Base-by-base conservation (phyloP, 352 stramenopile genomes). In the Peronosclerospora sorghi region DNA sequence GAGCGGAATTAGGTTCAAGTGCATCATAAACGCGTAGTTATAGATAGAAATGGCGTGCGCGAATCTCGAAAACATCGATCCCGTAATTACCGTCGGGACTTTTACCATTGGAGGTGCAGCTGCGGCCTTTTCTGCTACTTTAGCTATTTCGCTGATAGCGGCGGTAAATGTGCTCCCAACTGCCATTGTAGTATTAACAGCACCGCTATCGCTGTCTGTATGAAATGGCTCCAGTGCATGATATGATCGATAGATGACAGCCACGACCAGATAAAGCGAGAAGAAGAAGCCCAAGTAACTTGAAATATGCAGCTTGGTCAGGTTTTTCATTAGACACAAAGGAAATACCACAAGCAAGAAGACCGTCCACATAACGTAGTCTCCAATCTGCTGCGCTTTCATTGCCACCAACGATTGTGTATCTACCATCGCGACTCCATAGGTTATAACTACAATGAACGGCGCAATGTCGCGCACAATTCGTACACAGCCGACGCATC, bases 11-110 rank as follows among this genome's bases (percentile, higher is more conserved):
- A 90, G 51, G 48, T 90, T 90, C 45, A 90, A 44, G 18, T 90
- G 77, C 68, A 85, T 81, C 73, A 87, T 85, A 54, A 87, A 90
- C n/a, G 73, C 73, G 46, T 83, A 87, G 46, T 77, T 87, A 64
- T 78, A 87, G 55, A 90, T 82, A 15, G 72, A 84, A 30, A 85
- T 53, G 2, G 66, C 53, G 44, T 83, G 69, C 10, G 69, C 45
- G 34, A 73, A 63, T 6, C 70, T 72, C 8, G 59, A 69, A 19
- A 82, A 60, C 0, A 36, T 13, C 1, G 57, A 55, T 9, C 62
- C 69, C 2, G 41, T 29, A 8, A 75, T 53, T 8, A 61, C 27
- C 21, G 62, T 76, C n/a, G 60, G 51, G 13, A 56, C 9, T 27
- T 62, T 58, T 1, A 40, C 47, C 26, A 45, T 54, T 37, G 43